A percentile compares a stretch with the other conserved stretches of the same genome.
phyloP scores from a whole-genome alignment of 2,329 filamentous ascomycete genomes.

The Sclerotinia subarctica region DNA sequence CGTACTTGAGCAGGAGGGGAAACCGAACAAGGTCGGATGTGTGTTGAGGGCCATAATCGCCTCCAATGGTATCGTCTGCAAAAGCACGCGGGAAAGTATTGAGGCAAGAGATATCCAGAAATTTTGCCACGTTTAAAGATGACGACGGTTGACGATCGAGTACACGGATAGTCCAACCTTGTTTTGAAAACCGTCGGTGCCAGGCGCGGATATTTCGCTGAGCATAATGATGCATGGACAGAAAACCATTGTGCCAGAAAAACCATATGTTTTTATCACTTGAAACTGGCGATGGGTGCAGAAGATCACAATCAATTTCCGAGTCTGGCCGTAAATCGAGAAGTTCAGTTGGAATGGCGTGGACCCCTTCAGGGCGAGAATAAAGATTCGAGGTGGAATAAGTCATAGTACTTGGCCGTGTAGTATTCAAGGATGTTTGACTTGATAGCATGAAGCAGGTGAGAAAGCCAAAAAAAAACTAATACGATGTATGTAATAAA shows the following conservation, averaged over 20 bases:
- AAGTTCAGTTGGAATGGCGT: slow-evolving; percentile 41
- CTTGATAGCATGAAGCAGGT: neutral
- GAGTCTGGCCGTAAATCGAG: slow-evolving; percentile 48
- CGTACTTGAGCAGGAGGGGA: slow-evolving; percentile 54
- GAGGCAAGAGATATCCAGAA: slow-evolving; percentile 46
- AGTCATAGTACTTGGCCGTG: slow-evolving; percentile 21
- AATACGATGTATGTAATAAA: neutral
- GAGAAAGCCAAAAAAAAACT: no score
- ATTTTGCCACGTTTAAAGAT: slow-evolving; percentile 48
- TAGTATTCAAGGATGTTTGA: neutral
- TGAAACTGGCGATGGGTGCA: slow-evolving; percentile 42
- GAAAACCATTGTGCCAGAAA: slow-evolving; percentile 54
- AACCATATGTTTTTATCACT: slow-evolving; percentile 55
- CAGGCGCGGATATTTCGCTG: slow-evolving; percentile 53
- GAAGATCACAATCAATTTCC: slow-evolving; percentile 45
- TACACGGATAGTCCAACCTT: slow-evolving; percentile 53
- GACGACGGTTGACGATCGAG: slow-evolving; percentile 47
- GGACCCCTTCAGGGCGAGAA: slow-evolving; percentile 42
- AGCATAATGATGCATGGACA: slow-evolving; percentile 49
- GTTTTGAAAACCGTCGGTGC: slow-evolving; percentile 50
- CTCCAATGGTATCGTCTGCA: slow-evolving; percentile 47
- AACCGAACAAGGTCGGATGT: slow-evolving; percentile 57
- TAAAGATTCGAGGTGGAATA: slow-evolving; percentile 33
- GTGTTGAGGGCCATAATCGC: slow-evolving; percentile 52
- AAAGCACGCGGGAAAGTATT: slow-evolving; percentile 50